Base-by-base conservation (phyloP, 495 filamentous ascomycete species). In the Diplogelasinospora grovesii region DNA sequence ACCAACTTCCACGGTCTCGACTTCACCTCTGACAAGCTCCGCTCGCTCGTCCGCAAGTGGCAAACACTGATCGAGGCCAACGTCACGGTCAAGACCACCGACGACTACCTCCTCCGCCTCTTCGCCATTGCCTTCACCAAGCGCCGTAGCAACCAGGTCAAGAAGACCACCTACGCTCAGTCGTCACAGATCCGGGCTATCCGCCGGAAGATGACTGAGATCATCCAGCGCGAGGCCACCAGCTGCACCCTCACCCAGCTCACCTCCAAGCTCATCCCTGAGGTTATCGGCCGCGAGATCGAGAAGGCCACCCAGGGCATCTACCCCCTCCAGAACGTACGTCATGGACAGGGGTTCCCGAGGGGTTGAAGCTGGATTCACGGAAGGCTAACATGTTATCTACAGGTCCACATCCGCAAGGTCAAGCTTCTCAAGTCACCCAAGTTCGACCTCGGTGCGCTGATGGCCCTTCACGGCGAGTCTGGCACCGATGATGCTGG, bases 1-100 rank as follows among this genome's bases (percentile, higher is more conserved):
- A 98, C 92, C 74, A 97, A 97, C 79, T 98, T 98, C 83, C 90
- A 98, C 77, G 92, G 92, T 54, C 79, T 98, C 64, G 92, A 98
- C 75, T 97, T 98, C 81, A 98, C 92, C 54, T 96, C 93, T 54
- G 92, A 98, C 81, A 97, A 97, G 79, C 79, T 98, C 52, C 85
- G 92, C 57, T 98, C 92, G 39, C 81, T 98, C 45, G 92, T 98
- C 52, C 89, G 92, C 71, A 98, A 98, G 73, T 98, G 92, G 92
- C 92, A 98, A 73, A 82, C 88, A 32, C 75, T 98, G 56, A 98
- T 98, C 57, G 92, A 98, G 80, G 92, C 92, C 75, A 98, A 98
- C 64, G 80, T 96, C 60, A 94, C 93, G 50, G 87, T 97, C 75
- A 96, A 95, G 85, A 96, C 92, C 50, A 97, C 92, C 63, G 92